These are phyloP conservation scores for Sarocladiaceae sp. DNA, from an alignment of 2,329 filamentous ascomycete genomes.

Conservation along the genomic window DNA sequence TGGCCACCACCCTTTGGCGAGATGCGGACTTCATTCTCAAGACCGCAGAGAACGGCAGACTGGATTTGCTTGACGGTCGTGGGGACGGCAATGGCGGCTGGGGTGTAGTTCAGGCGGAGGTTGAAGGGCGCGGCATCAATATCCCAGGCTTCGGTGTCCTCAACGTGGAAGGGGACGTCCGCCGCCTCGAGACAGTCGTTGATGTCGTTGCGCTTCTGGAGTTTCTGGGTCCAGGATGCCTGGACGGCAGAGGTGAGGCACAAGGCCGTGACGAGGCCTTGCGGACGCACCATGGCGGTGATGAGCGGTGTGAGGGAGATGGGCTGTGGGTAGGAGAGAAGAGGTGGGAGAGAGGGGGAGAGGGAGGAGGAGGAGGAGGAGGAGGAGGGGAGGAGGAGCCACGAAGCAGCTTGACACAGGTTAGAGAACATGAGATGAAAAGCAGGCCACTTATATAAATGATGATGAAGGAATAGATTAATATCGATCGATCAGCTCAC, in stretches of 20 bases:
- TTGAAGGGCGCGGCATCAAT: slow-evolving; percentile 27
- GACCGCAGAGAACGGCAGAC: slow-evolving; percentile 39
- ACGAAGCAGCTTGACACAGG: too few relatives aligned
- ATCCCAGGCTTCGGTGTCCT: slow-evolving; percentile 22
- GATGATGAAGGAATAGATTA: too few relatives aligned
- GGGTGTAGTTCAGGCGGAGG: slow-evolving; percentile 24
- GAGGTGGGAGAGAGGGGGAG: not conserved
- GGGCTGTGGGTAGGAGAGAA: not conserved
- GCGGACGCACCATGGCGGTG: slow-evolving; percentile 1
- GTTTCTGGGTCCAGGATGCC: slow-evolving; percentile 2
- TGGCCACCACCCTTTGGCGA: slow-evolving; percentile 47
- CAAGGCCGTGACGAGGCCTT: slow-evolving; percentile 1
- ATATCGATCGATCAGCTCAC: too few relatives aligned
- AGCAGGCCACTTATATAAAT: too few relatives aligned
- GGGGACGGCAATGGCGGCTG: slow-evolving; percentile 25
- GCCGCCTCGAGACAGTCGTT: slow-evolving; percentile 19
- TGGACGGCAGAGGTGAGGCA: slow-evolving; percentile 1
- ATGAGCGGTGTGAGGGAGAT: not conserved
- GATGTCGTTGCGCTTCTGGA: slow-evolving; percentile 10
- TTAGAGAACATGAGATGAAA: too few relatives aligned
- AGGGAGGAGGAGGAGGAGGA: not conserved
- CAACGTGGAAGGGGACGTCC: slow-evolving; percentile 15
- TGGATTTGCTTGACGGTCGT: slow-evolving; percentile 32
- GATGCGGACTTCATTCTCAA: slow-evolving; percentile 34
- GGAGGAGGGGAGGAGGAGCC: not conserved